Evolutionary conservation across 169 alveolate species (phyloP).

Genomic region (Plasmodium vivax): DNA sequence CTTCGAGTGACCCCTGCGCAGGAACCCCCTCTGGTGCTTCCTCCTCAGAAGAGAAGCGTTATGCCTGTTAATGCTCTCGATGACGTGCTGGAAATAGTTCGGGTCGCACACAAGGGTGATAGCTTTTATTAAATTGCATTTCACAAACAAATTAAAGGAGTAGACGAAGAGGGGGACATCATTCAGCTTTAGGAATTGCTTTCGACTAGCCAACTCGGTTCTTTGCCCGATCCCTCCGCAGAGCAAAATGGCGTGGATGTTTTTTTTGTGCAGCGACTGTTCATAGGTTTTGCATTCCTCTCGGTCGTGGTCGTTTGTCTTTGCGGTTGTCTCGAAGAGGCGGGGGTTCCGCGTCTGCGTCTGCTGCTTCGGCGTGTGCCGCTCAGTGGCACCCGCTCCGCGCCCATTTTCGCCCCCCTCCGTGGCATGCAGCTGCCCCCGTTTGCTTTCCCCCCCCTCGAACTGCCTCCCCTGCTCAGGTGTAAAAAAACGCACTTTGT

Average conservation of each 20-base stretch:
- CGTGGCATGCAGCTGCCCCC: not conserved
- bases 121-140: constrained; percentile 30
- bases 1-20: not conserved
- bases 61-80: not conserved
- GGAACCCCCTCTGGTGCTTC: constrained; percentile 7
- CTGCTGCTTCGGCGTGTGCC: not conserved
- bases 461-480: not conserved
- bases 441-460: not conserved
- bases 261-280: constrained; percentile 12
- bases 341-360: not conserved
- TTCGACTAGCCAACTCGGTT: constrained; percentile 1
- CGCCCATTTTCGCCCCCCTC: not conserved
- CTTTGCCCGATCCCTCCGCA: constrained; percentile 72
- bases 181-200: constrained; percentile 36
- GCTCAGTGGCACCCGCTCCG: not conserved
- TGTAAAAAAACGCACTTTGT: not conserved
- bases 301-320: not conserved
- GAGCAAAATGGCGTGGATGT: constrained; percentile 54
- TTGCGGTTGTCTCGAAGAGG: not conserved
- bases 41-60: constrained; percentile 3
- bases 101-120: constrained; percentile 42
- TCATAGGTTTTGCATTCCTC: constrained; percentile 22
- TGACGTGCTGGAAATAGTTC: not conserved
- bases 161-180: constrained; percentile 48
- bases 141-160: constrained; percentile 50